Evolutionary conservation across 225 moss, liverwort and hornwort genomes (phyloP).

Genomic region (Neckera pumila): DNA sequence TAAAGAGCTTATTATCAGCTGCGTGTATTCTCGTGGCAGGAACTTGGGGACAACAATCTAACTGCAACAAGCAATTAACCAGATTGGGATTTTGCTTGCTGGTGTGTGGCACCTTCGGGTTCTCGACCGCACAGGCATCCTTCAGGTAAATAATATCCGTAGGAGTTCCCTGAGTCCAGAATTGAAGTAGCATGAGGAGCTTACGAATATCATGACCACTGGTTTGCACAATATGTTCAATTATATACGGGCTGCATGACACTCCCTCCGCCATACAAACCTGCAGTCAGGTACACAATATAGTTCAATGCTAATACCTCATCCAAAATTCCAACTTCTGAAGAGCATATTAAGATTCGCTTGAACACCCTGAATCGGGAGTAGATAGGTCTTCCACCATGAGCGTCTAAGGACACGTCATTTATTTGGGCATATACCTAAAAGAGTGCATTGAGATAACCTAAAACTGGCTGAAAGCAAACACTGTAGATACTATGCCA

Average conservation of each 20-base stretch:
- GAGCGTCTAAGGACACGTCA: background rate
- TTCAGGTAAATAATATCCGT: background rate
- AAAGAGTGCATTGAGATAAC: background rate
- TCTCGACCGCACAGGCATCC: background rate
- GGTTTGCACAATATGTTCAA: slow-evolving; percentile 53
- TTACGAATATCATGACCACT: slow-evolving; percentile 67
- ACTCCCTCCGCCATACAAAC: slow-evolving; percentile 71
- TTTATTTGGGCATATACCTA: background rate
- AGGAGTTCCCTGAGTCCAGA: slow-evolving; percentile 59
- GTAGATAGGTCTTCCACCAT: background rate
- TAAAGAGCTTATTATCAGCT: background rate
- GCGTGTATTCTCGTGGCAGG: slow-evolving; percentile 24
- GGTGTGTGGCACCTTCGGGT: background rate
- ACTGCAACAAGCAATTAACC: slow-evolving; percentile 41
- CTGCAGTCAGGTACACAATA: slow-evolving; percentile 15
- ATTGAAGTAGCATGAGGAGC: slow-evolving; percentile 72
- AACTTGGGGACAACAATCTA: slow-evolving; percentile 47
- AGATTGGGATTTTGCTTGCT: slow-evolving; percentile 20
- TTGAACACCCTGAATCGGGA: background rate
- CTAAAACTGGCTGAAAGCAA: background rate
- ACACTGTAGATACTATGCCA: background rate
- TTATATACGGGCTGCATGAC: slow-evolving; percentile 32
- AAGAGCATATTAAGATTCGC: background rate
- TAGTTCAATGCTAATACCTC: background rate
- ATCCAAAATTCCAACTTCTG: background rate